phyloP scores from a whole-genome alignment of 805 yeast species.

The Suhomyces vadensis region DNA sequence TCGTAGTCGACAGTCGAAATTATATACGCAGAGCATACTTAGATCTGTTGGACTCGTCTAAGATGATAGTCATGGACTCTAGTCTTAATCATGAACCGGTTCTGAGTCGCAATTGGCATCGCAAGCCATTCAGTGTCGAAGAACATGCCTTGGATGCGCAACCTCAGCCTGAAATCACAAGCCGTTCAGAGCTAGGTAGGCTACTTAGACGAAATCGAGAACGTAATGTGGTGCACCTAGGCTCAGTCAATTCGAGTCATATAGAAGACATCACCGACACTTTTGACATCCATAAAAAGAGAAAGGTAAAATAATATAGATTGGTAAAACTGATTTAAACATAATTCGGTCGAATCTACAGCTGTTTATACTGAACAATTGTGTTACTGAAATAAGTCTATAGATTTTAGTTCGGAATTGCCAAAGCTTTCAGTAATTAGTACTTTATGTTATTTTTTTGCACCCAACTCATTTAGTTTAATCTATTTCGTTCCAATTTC shows the following conservation, averaged over 20 bases:
- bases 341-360: too few species aligned
- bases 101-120: slow-evolving; percentile 13
- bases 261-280: slow-evolving; percentile 31
- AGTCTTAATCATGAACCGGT: slow-evolving; percentile 2
- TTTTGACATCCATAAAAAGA: slow-evolving; percentile 18
- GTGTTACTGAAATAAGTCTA: too few species aligned
- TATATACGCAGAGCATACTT: background rate
- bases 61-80: background rate
- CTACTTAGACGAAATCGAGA: slow-evolving; percentile 6
- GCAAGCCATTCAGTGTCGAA: background rate
- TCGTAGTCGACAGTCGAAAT: background rate
- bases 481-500: too few species aligned
- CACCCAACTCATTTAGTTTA: too few species aligned
- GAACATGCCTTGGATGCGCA: background rate
- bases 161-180: background rate
- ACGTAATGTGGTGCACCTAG: slow-evolving; percentile 3
- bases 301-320: slow-evolving; percentile 3
- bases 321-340: background rate
- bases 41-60: background rate
- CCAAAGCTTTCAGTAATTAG: too few species aligned
- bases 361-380: too few species aligned
- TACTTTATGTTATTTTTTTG: too few species aligned
- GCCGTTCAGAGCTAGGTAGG: slow-evolving; percentile 5
- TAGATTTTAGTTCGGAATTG: too few species aligned
- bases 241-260: slow-evolving; percentile 9